These are phyloP conservation scores for Narthecium ossifragum DNA, from an alignment of 106 monocot species.

Conservation along the genomic window DNA sequence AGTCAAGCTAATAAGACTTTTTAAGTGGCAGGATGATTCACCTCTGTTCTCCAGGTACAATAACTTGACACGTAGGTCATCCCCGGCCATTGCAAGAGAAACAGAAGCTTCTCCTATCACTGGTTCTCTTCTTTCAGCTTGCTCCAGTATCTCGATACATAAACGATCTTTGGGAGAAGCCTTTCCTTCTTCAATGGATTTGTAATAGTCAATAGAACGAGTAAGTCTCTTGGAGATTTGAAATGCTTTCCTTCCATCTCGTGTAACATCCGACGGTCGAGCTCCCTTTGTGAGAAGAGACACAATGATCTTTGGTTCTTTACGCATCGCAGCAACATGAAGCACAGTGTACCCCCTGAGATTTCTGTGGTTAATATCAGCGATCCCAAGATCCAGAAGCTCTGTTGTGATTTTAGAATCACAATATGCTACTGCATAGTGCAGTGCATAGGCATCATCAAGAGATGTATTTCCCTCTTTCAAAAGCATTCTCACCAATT, in stretches of 20 bases:
- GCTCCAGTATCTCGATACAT: constrained; percentile 13
- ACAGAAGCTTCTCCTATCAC: constrained; percentile 6
- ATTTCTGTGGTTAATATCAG: constrained; percentile 9
- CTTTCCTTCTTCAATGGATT: constrained; percentile 1
- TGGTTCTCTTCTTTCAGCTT: constrained; percentile 7
- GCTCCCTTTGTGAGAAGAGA: constrained; percentile 17
- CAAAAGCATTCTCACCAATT: constrained; percentile 10
- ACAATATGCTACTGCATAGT: constrained; percentile 15
- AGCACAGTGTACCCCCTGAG: constrained; percentile 13
- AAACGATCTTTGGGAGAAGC: constrained; percentile 1
- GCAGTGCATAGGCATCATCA: constrained; percentile 10
- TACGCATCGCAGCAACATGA: constrained; percentile 17
- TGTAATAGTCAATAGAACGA: constrained; percentile 1
- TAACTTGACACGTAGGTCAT: constrained; percentile 6
- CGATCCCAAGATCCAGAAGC: constrained; percentile 7
- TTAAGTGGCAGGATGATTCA: not conserved
- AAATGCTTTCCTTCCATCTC: constrained; percentile 10
- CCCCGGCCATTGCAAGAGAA: constrained; percentile 10
- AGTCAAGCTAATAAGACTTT: too few relatives aligned
- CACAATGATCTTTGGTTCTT: constrained; percentile 6
- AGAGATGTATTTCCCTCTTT: constrained; percentile 1
- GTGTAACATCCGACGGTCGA: constrained; percentile 1
- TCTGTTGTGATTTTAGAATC: constrained; percentile 7
- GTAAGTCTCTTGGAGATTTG: constrained; percentile 9
- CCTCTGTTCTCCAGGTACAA: constrained; percentile 15